Conservation (phyloP, 192 early-diverging fungal genomes). For the Rhizophagus sp. region DNA sequence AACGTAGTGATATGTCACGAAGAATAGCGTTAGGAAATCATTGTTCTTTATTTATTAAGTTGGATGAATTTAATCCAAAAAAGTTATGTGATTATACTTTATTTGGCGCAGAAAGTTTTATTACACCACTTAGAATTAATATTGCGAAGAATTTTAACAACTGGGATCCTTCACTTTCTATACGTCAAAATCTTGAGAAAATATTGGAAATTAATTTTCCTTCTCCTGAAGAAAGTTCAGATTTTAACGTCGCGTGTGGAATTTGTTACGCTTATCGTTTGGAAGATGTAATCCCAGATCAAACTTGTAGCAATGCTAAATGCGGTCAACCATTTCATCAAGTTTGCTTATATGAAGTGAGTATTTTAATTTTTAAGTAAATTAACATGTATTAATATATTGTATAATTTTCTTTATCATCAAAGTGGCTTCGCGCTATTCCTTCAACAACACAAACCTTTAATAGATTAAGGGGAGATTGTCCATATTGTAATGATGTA, state of each 20-base stretch:
- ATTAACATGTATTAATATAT: background rate
- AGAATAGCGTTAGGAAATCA: conserved; percentile 29
- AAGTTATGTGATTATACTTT: conserved; percentile 2
- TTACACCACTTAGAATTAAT: background rate
- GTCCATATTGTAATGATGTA: conserved; percentile 33
- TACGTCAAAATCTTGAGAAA: conserved; percentile 25
- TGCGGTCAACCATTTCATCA: conserved; percentile 27
- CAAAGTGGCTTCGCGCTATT: conserved; percentile 24
- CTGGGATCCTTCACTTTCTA: conserved; percentile 8
- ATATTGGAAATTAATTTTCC: conserved; percentile 28
- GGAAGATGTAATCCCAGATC: conserved; percentile 14
- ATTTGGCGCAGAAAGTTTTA: conserved; percentile 18
- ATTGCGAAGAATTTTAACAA: conserved; percentile 13
- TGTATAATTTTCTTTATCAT: background rate
- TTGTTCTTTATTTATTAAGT: conserved; percentile 25
- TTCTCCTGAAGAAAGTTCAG: conserved; percentile 1
- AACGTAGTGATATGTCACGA: conserved; percentile 18
- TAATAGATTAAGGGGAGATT: conserved; percentile 18
- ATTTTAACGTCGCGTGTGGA: conserved; percentile 25
- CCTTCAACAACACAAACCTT: conserved; percentile 26
- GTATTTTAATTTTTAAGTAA: background rate
- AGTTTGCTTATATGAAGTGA: conserved; percentile 22
- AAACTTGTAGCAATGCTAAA: conserved; percentile 28
- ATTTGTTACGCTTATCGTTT: conserved; percentile 29
- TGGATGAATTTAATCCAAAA: conserved; percentile 10